Base-by-base conservation (phyloP, 2,329 filamentous ascomycete species). In the Dothiorella sarmentorum region DNA sequence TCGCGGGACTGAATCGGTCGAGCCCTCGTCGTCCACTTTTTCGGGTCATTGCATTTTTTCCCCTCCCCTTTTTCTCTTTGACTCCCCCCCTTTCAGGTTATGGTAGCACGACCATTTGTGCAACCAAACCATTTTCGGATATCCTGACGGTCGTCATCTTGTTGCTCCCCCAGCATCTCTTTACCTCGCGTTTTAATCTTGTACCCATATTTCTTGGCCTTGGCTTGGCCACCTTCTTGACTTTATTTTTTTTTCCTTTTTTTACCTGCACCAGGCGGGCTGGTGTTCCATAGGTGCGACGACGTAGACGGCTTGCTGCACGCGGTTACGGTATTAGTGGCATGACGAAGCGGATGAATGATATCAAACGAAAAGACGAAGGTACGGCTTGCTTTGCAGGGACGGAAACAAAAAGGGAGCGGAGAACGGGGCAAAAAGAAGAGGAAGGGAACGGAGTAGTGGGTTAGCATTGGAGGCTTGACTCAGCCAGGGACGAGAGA, bases 241-340 rank as follows among this genome's bases (percentile, higher is more conserved):
- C 17, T 40, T 20, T 56, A 26, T 47, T 37, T 27, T 9, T 29
- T 42, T 42, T 7, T 7, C 20, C 4, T 43, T 33, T 35, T 27
- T n/a, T 35, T 26, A 27, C 22, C 13, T 4, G 18, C 27, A 26
- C 18, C 20, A 35, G 53, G 53, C 26, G 20, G 27, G 18, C 29
- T 52, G 47, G 18, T 52, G 47, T n/a, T 6, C 20, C 33, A 58
- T 15, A 29, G 43, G n/a, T n/a, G n/a, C n/a, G 20, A 58, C 49
- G 49, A 53, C 33, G 49, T 53, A 53, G 49, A 53, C 49, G 49
- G 49, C 49, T 53, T 40, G 35, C 33, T 53, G 49, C n/a, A 53
- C 22, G 49, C 24, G 18, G n/a, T 53, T 53, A 53, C 33, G 33
- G 37, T n/a, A 27, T 40, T 17, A 29, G 49, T 53, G 49, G 49